phyloP scores from a whole-genome alignment of 2,329 filamentous ascomycete species.

The Epichloe bromicola region DNA sequence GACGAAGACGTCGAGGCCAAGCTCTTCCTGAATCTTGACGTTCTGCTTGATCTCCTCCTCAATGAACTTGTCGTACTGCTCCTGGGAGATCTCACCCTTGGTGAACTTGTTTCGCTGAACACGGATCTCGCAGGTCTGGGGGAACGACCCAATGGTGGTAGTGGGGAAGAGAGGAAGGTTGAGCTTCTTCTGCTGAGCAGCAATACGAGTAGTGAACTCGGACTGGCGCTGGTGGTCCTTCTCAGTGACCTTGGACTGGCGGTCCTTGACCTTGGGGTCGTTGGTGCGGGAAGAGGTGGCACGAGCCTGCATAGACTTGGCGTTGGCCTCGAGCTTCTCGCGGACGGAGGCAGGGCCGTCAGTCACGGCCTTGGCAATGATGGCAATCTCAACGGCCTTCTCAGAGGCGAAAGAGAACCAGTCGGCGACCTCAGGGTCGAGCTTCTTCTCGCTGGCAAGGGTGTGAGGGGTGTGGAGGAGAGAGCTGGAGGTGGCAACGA shows the following conservation, averaged over 20 bases:
- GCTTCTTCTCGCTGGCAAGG: conserved; percentile 95
- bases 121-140: conserved; percentile 99
- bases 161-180: conserved; percentile 95
- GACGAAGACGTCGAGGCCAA: conserved; percentile 91
- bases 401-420: conserved; percentile 98
- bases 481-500: conserved; percentile 92
- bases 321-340: conserved; percentile 89
- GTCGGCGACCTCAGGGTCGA: conserved; percentile 81
- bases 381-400: conserved; percentile 81
- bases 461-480: conserved; percentile 98
- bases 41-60: conserved; percentile 96
- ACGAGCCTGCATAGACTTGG: conserved; percentile 83
- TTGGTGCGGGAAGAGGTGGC: conserved; percentile 91
- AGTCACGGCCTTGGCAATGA: conserved; percentile 94
- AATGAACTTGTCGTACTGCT: conserved; percentile 97
- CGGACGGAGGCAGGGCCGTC: conserved; percentile 79
- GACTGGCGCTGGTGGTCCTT: conserved; percentile 89
- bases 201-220: conserved; percentile 71
- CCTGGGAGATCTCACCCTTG: conserved; percentile 89
- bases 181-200: conserved; percentile 81
- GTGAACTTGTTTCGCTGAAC: conserved; percentile 95
- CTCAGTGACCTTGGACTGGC: conserved; percentile 74
- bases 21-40: conserved; percentile 95
- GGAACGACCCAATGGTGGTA: conserved; percentile 98
- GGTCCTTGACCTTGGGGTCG: conserved; percentile 92